Conservation (phyloP, 306 rosid species). For the Medicago lupulina region DNA sequence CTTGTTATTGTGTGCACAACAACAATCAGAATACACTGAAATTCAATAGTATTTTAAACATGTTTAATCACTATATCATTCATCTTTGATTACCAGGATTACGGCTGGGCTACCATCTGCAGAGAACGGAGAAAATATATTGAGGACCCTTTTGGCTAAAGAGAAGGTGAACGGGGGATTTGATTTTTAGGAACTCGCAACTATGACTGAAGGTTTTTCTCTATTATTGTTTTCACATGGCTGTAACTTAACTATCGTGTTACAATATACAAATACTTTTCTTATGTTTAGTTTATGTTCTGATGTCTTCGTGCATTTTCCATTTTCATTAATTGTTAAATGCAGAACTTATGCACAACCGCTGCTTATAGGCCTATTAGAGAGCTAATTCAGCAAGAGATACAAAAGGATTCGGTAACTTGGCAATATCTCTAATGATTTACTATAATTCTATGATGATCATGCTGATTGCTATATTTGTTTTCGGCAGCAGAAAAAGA, state of each 20-base stretch:
- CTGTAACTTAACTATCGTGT: neutral
- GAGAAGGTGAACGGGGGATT: conserved; percentile 69
- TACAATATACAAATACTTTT: neutral
- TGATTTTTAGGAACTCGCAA: conserved; percentile 77
- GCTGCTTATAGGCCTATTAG: conserved; percentile 95
- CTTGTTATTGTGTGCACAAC: neutral
- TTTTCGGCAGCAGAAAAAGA: conserved; percentile 61
- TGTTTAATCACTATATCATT: conserved; percentile 13
- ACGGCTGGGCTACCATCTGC: conserved; percentile 81
- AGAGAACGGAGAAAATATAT: conserved; percentile 82
- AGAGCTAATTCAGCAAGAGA: conserved; percentile 82
- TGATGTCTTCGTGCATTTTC: conserved; percentile 34
- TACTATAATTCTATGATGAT: conserved; percentile 1
- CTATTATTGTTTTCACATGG: conserved; percentile 2
- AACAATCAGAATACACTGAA: conserved; percentile 18
- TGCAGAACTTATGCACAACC: conserved; percentile 86
- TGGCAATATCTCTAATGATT: neutral
- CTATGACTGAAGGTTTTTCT: conserved; percentile 78
- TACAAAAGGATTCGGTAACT: conserved; percentile 65
- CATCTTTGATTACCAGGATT: conserved; percentile 60
- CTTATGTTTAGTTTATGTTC: conserved; percentile 25
- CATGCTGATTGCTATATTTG: neutral
- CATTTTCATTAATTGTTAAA: conserved; percentile 27
- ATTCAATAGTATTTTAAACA: neutral
- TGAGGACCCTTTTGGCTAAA: conserved; percentile 73